Evolutionary conservation across 2,329 filamentous ascomycete genomes (phyloP), one percentile per base, ranked within the genome.

Genomic region (Calonectria pteridis): DNA sequence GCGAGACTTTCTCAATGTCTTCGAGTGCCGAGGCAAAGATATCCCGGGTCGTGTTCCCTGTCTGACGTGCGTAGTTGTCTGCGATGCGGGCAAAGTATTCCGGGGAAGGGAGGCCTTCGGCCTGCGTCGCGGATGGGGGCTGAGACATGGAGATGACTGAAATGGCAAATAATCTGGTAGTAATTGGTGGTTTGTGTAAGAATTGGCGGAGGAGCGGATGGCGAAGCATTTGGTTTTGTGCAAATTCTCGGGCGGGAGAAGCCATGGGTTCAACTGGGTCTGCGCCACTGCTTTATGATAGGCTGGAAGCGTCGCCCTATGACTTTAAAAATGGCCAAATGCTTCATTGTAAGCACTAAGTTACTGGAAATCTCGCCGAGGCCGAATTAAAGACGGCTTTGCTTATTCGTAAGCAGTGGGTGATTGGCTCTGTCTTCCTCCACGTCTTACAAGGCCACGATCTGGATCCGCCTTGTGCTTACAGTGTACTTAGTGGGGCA

Each of bases 61-160:
- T 83, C 23, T 82, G 76, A 6, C 73, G 71, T 3, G 74, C 71
- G 66, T 83, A 83, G 23, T 71, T 76, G 35, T 73, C 74, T 1
- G 81, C 81, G 18, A 83, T 73, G 1, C 73, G 72, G 16, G 79
- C 75, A 51, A 83, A 83, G 68, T 77, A 83, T 0, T 73, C 69
- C 0, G 78, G 73, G 14, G 29, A 72, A 0, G 78, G 78, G 0
- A 79, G 64, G 28, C 43, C 46, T 7, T 66, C 23, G 18, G 40
- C 46, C n/a, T 66, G 63, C 4, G 63, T 49, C 4, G 6, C 20
- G 18, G 20, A 9, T 40, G 23, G 14, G 7, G n/a, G 55, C 55
- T 62, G 55, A 20, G 55, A 35, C 55, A 62, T 62, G 33, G 18
- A 20, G n/a, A 18, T 4, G 13, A 10, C n/a, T 46, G 9, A 23